These are phyloP conservation scores for Candida sp. DNA, from an alignment of 1,139 yeast species.

Conservation along the genomic window DNA sequence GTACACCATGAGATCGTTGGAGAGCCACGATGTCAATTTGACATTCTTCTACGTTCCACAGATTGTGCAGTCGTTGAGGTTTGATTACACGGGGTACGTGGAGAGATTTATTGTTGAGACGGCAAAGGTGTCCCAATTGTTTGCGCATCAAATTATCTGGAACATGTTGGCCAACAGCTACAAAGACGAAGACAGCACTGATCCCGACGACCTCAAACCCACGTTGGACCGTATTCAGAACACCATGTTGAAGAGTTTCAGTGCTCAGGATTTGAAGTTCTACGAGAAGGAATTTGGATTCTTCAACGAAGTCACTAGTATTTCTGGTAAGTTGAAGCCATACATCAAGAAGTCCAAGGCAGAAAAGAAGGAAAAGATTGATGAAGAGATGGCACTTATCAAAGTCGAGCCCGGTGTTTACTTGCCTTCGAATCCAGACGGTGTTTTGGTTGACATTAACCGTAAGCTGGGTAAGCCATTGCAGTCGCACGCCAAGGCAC, in stretches of 20 bases:
- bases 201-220: slow-evolving; percentile 87
- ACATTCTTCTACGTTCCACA: slow-evolving; percentile 99
- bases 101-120: slow-evolving; percentile 91
- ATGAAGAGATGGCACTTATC: slow-evolving; percentile 90
- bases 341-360: slow-evolving; percentile 93
- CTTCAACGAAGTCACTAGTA: slow-evolving; percentile 89
- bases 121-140: slow-evolving; percentile 86
- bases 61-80: slow-evolving; percentile 89
- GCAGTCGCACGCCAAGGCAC: slow-evolving; percentile 99
- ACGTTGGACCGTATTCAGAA: slow-evolving; percentile 73
- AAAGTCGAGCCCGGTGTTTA: slow-evolving; percentile 84
- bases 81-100: slow-evolving; percentile 84
- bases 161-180: slow-evolving; percentile 94
- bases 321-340: slow-evolving; percentile 94
- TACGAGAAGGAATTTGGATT: slow-evolving; percentile 88
- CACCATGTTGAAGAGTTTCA: slow-evolving; percentile 68
- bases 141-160: slow-evolving; percentile 99
- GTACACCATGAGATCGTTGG: slow-evolving; percentile 89
- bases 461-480: slow-evolving; percentile 94
- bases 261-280: slow-evolving; percentile 61
- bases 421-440: slow-evolving; percentile 96
- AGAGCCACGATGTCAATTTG: slow-evolving; percentile 83
- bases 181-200: slow-evolving; percentile 83
- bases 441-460: slow-evolving; percentile 89
- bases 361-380: slow-evolving; percentile 95